Base-by-base conservation (phyloP, 805 yeast genomes). In the Candida piceae region DNA sequence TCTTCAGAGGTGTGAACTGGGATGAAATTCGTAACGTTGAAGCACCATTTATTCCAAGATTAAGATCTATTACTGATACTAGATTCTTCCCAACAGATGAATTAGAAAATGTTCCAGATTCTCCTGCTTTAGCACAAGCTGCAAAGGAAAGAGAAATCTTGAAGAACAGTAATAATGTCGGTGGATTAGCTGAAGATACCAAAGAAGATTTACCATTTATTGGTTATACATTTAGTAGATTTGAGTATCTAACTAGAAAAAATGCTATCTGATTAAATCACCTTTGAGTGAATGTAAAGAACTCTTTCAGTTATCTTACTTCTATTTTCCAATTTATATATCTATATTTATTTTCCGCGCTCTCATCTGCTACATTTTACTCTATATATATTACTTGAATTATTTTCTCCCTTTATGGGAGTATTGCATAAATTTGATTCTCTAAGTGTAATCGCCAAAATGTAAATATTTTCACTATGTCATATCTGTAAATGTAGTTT, bases 1-100 rank as follows among this genome's bases (percentile, higher is more conserved):
- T 89, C 52, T 88, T 88, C 70, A 70, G 93, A 32, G 97, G 97
- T n/a, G 96, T 88, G 29, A 93, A 87, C 60, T 88, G 97, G 97
- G 80, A 80, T 36, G 77, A 85, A 13, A 88, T 88, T 39, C 69
- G 96, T 40, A 80, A 77, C 40, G 94, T 87, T 40, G 87, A 81
- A 49, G 96, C 96, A 3, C 97, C 97, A 16, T 88, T 88, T 53
- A 84, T 93, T 48, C 96, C 98, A 18, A 84, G 87, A 55, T 72
- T 93, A 55, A 77, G 88, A 49, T 83, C 95, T 10, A 83, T 90
- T 42, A 90, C 97, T 5, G 98, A 93, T 60, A 93, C 98, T 0
- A 73, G 97, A 50, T 90, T 90, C 69, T 93, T 93, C 87, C 97
- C 98, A 29, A 87, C 95, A 2, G 97, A 90, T 58, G 98, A 90